Evolutionary conservation across 2,329 filamentous ascomycete species (phyloP).

Genomic region (Colletotrichum cereale): DNA sequence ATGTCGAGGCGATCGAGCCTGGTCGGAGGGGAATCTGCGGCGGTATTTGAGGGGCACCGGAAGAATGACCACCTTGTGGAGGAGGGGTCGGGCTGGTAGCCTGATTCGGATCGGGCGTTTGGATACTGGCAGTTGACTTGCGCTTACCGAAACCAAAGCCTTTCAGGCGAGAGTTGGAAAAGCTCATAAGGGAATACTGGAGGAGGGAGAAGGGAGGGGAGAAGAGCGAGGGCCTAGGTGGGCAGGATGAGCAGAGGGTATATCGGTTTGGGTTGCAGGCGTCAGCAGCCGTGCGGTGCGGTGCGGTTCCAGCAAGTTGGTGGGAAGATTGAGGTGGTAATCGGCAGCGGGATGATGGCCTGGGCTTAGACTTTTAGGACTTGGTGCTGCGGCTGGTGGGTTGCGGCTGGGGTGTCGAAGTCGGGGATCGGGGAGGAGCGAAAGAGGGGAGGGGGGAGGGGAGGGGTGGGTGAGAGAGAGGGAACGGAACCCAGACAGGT

Average conservation of each 20-base stretch:
- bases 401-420: conserved; percentile 16
- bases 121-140: conserved; percentile 75
- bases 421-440: conserved; percentile 7
- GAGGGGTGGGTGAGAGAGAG: not conserved
- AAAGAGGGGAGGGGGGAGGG: not conserved
- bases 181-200: conserved; percentile 71
- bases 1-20: conserved; percentile 59
- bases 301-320: conserved; percentile 15
- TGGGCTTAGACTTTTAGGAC: conserved; percentile 27
- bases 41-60: conserved; percentile 61
- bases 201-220: conserved; percentile 36
- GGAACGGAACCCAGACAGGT: conserved; percentile 1
- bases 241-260: conserved; percentile 39
- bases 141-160: conserved; percentile 86
- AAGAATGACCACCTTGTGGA: conserved; percentile 42
- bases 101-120: conserved; percentile 56
- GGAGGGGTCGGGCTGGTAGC: conserved; percentile 55
- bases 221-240: conserved; percentile 36
- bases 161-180: conserved; percentile 84
- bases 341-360: conserved; percentile 11
- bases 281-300: conserved; percentile 26
- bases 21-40: conserved; percentile 57
- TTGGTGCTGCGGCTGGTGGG: conserved; percentile 20
- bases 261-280: conserved; percentile 36
- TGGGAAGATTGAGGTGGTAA: conserved; percentile 14